Evolutionary conservation across 441 rosid genomes (phyloP).

Genomic region (Populus trichocarpa): DNA sequence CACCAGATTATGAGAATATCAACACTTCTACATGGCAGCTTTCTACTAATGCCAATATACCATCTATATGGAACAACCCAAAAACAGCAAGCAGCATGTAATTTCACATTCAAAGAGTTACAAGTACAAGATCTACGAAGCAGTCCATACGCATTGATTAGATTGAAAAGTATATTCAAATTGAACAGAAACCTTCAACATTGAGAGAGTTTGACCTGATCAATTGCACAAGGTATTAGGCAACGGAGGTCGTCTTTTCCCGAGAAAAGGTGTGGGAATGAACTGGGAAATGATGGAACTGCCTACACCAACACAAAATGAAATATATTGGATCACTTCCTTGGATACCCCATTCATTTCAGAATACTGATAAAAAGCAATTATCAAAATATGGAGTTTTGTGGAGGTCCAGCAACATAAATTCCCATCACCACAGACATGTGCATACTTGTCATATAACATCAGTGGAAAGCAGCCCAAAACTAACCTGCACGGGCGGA

Average conservation of each 20-base stretch:
- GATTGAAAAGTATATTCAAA: not conserved
- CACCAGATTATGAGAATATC: not conserved
- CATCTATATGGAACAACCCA: not conserved
- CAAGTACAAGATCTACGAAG: not conserved
- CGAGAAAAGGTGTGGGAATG: conserved; percentile 79
- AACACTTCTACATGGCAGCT: not conserved
- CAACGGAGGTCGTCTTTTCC: conserved; percentile 71
- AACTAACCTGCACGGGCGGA: conserved; percentile 78
- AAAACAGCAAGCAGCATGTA: not conserved
- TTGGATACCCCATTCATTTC: not conserved
- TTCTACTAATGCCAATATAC: not conserved
- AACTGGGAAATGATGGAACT: conserved; percentile 87
- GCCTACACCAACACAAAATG: conserved; percentile 49
- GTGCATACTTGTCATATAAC: not conserved
- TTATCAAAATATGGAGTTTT: not conserved
- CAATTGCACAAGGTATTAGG: conserved; percentile 94
- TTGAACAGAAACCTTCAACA: not conserved
- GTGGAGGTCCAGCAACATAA: not conserved
- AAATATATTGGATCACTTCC: conserved; percentile 7
- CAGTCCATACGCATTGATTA: not conserved
- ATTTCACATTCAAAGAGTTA: not conserved
- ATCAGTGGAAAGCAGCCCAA: conserved; percentile 9
- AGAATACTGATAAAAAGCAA: not conserved
- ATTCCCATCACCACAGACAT: not conserved
- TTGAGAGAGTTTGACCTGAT: conserved; percentile 52